Evolutionary conservation across 129 eudicot genomes (phyloP).

Genomic region (Dittrichia graveolens): DNA sequence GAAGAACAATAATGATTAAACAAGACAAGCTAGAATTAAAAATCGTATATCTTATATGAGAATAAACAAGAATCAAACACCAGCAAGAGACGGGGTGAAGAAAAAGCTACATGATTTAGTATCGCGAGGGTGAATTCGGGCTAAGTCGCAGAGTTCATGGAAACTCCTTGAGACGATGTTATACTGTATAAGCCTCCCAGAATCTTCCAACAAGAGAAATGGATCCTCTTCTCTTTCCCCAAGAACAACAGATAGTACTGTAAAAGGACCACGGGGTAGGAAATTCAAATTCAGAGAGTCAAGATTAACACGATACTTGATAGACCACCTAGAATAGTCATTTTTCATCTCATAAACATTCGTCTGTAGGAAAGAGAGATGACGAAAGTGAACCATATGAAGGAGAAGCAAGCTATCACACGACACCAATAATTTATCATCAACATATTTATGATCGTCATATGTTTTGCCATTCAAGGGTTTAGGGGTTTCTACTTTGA

Average conservation of each 20-base stretch:
- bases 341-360: conserved; percentile 4
- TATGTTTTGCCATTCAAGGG: background rate
- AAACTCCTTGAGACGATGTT: background rate
- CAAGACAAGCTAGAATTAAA: too few relatives aligned
- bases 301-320: background rate
- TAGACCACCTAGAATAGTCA: conserved; percentile 9
- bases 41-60: too few relatives aligned
- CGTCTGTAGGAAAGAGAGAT: background rate
- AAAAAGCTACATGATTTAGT: background rate
- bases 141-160: conserved; percentile 7
- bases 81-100: conserved; percentile 16
- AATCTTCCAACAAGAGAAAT: background rate
- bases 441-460: too few relatives aligned
- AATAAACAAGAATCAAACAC: background rate
- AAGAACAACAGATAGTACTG: background rate
- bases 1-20: too few relatives aligned
- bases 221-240: background rate
- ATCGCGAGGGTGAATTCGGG: background rate
- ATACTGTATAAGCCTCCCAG: conserved; percentile 4
- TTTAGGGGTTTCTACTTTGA: conserved; percentile 3
- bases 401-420: conserved; percentile 2
- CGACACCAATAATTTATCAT: background rate
- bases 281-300: background rate
- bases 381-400: too few relatives aligned
- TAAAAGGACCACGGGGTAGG: background rate